Percentiles rank a stretch among this genome's conserved stretches.
Conservation (phyloP, 2,329 filamentous ascomycete genomes). For the Fusarium humuli region DNA sequence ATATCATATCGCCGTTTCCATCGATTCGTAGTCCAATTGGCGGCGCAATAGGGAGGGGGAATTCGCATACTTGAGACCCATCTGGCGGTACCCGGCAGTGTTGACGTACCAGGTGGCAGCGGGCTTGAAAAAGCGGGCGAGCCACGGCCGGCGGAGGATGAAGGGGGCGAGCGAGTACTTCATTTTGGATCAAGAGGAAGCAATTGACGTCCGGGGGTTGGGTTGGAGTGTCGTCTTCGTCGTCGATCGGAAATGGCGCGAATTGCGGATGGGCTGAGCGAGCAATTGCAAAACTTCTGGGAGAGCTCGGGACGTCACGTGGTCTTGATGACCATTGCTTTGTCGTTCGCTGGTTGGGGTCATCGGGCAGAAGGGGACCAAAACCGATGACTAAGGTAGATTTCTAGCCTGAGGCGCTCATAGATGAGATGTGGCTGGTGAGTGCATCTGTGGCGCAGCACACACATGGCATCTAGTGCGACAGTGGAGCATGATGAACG, state of each 20-base stretch:
- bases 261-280: conserved; percentile 51
- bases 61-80: conserved; percentile 82
- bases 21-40: conserved; percentile 38
- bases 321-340: conserved; percentile 48
- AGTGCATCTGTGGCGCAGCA: background rate
- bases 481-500: conserved; percentile 2
- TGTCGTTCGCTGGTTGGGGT: conserved; percentile 36
- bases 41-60: conserved; percentile 7
- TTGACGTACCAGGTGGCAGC: conserved; percentile 89
- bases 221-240: conserved; percentile 36
- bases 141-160: conserved; percentile 87
- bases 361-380: conserved; percentile 32
- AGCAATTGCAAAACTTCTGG: conserved; percentile 47
- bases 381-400: conserved; percentile 8
- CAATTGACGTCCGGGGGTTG: conserved; percentile 44
- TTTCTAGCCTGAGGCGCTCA: background rate
- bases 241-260: conserved; percentile 49
- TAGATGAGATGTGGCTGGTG: background rate
- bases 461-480: conserved; percentile 7
- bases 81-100: conserved; percentile 90
- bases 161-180: conserved; percentile 79
- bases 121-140: conserved; percentile 80
- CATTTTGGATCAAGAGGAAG: conserved; percentile 62
- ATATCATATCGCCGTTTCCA: conserved; percentile 1
- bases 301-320: conserved; percentile 52